Evolutionary conservation across 345 rosid genomes (phyloP), one percentile per base, ranked within the genome.

Genomic region (Stellera chamaejasme): DNA sequence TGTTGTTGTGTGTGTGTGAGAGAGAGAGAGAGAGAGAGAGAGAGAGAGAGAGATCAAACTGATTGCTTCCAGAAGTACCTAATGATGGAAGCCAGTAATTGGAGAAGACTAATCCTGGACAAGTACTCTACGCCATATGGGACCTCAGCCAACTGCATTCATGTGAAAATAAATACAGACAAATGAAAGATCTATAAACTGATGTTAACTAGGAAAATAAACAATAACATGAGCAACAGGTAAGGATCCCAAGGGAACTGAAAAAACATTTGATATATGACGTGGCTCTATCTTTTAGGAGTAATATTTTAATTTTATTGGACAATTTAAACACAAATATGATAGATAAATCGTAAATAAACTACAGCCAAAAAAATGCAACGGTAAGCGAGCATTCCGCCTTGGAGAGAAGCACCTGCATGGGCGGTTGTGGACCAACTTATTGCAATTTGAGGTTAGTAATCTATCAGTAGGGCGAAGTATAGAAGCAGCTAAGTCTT

Each of bases 121-220:
- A 88, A 74, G 75, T 88, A 77, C 65, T 83, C 93, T 36, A 82
- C 68, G 54, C 89, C 75, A 73, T 92, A 96, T 68, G 60, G 79
- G 60, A 82, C 72, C 66, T 84, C 87, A 56, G 81, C 68, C 70
- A 92, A 61, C 98, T 92, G 75, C 77, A 77, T 15, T 50, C 11
- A 13, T 32, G 5, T 11, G 39, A 50, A 3, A 50, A 14, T 51
- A 42, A 14, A 36, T 55, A 50, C 16, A 1, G 39, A 32, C 8
- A 8, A 32, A 32, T 32, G 8, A 32, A 32, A 32, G 39, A 52
- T 16, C 26, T 25, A 43, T 41, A 48, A 32, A 32, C 5, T 5
- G 39, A 32, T 32, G 39, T 32, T 32, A 42, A 23, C 4, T 26
- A 11, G 6, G 49, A 28, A 23, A 43, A 51, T 27, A 56, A 19